A percentile compares a stretch with the other conserved stretches of the same genome.
Conservation (phyloP, 495 filamentous ascomycete genomes). For the Aspergillus carlsbadensis region DNA sequence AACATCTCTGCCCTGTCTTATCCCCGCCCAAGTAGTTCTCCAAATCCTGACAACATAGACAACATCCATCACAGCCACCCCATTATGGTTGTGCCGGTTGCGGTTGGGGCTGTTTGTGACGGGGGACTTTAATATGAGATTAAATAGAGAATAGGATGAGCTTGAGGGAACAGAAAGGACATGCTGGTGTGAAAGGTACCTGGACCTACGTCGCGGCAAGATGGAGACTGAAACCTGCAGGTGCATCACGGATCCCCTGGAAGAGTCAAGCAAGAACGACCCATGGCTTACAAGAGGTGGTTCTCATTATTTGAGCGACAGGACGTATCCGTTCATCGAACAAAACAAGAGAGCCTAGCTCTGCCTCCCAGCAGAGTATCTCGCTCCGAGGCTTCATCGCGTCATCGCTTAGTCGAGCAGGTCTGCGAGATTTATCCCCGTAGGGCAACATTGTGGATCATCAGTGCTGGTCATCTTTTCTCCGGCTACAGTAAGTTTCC, state of each 20-base stretch:
- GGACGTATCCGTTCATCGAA: slow-evolving; percentile 25
- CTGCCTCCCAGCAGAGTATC: slow-evolving; percentile 47
- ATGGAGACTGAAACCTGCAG: too few species aligned
- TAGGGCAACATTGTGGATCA: slow-evolving; percentile 43
- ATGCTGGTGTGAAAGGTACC: too few species aligned
- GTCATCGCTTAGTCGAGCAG: slow-evolving; percentile 37
- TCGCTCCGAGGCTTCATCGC: slow-evolving; percentile 45
- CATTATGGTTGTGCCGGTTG: slow-evolving; percentile 27
- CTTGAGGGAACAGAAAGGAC: too few species aligned
- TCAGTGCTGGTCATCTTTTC: slow-evolving; percentile 44
- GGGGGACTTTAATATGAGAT: too few species aligned
- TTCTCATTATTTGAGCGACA: slow-evolving; percentile 16
- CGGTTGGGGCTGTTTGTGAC: too few species aligned
- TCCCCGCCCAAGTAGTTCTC: too few species aligned
- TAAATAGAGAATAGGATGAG: too few species aligned
- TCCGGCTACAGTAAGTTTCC: slow-evolving; percentile 38
- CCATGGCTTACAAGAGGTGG: slow-evolving; percentile 2
- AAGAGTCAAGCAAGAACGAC: background rate
- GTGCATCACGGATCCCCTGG: background rate
- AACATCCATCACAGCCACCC: too few species aligned
- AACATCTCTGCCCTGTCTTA: too few species aligned
- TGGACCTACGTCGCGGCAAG: too few species aligned
- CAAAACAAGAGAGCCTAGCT: slow-evolving; percentile 19
- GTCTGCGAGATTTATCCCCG: slow-evolving; percentile 42
- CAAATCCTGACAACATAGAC: too few species aligned